Conservation (phyloP, 495 filamentous ascomycete genomes). For the Xylaria castorea region DNA sequence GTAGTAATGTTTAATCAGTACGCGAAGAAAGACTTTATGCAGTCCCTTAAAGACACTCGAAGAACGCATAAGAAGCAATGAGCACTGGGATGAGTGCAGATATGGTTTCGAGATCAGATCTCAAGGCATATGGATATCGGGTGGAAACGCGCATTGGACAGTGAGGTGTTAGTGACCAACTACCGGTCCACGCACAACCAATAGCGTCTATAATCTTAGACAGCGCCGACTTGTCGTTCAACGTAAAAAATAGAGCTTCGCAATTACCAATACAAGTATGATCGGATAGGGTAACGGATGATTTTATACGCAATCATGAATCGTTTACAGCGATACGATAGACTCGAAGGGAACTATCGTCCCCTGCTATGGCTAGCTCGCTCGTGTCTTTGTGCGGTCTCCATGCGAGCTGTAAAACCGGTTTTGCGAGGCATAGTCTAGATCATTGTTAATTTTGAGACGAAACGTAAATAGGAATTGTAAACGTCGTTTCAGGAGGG, state of each 20-base stretch:
- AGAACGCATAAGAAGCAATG: neutral
- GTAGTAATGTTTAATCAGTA: constrained; percentile 29
- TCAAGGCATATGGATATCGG: constrained; percentile 1
- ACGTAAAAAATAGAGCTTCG: neutral
- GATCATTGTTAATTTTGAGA: neutral
- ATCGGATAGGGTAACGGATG: constrained; percentile 4
- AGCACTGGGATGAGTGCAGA: neutral
- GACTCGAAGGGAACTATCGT: constrained; percentile 81
- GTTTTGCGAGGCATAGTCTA: constrained; percentile 68
- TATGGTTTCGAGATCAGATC: neutral
- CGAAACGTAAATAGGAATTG: too few species aligned
- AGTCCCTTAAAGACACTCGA: neutral
- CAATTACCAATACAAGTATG: neutral
- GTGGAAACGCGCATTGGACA: constrained; percentile 7
- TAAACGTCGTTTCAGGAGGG: constrained; percentile 16
- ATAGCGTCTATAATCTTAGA: neutral
- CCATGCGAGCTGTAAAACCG: constrained; percentile 80
- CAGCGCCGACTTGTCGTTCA: neutral
- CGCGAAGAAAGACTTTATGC: neutral
- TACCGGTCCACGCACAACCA: neutral
- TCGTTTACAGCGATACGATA: constrained; percentile 57
- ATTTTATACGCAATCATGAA: constrained; percentile 17
- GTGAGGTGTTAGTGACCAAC: neutral
- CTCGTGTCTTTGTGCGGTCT: constrained; percentile 56
- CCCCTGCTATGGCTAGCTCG: constrained; percentile 80